Evolutionary conservation across 1,139 yeast genomes (phyloP), one percentile per base, ranked within the genome.

Genomic region (Starmera stellimalicola): DNA sequence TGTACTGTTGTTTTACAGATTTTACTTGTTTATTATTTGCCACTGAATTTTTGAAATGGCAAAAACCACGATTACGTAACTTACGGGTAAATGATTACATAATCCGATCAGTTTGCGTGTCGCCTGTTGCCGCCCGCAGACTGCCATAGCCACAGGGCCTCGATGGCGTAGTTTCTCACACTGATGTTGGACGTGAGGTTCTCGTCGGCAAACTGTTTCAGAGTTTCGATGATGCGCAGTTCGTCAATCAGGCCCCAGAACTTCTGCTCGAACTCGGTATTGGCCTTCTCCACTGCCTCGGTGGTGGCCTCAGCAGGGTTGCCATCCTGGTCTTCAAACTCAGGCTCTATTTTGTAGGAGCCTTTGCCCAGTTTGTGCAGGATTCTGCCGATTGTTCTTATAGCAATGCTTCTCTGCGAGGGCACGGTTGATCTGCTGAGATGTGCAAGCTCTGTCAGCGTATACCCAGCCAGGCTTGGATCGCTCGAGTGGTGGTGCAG

Each of bases 61-160:
- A 22, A 11, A 5, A 22, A 11, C 4, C 10, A 22, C 7, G 24
- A 22, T 11, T 11, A 22, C 5, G 5, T 11, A 5, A 7, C 5
- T 11, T 11, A 4, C 10, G 24, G 4, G 12, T 5, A 7, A 22
- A 7, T 22, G 23, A 8, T 11, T 8, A 19, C 23, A 8, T 8
- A 8, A 11, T 19, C 23, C 8, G 11, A 8, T 19, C 18, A 47
- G 27, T 46, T 47, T 2, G 52, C 52, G 26, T 46, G 45, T 39
- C 51, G 43, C 23, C 33, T 48, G 37, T 58, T 62, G 16, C 87
- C 87, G 5, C 83, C 83, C n/a, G 83, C 87, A 49, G 77, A 72
- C 47, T 70, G 77, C 91, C 94, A 85, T 34, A 88, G 63, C 96
- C 97, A 91, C 29, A 91, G 65, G 0, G 97, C 96, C 45, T 91